These are phyloP conservation scores for Deinandra increscens DNA, from an alignment of 129 eudicot genomes.

Conservation along the genomic window DNA sequence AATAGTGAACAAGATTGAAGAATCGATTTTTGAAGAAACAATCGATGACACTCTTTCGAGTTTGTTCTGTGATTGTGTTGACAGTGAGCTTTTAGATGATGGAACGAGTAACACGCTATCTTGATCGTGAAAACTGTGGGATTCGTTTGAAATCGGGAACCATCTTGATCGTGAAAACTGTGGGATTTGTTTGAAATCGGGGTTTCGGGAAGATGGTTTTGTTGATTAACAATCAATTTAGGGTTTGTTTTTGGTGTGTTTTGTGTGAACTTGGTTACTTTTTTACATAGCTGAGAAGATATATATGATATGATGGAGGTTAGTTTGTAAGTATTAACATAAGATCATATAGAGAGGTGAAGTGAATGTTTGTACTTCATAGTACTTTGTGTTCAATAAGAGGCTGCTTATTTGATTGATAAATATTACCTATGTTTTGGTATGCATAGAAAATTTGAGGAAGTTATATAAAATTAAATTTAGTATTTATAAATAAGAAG, in stretches of 20 bases:
- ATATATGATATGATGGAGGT: conserved; percentile 26
- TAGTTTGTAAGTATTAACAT: conserved; percentile 31
- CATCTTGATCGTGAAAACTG: no score
- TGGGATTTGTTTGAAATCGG: conserved; percentile 1
- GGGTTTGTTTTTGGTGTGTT: conserved; percentile 41
- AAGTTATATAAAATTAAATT: no score
- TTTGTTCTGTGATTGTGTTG: conserved; percentile 18
- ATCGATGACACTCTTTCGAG: conserved; percentile 58
- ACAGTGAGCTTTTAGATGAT: conserved; percentile 26
- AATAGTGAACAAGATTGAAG: conserved; percentile 54
- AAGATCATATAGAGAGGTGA: conserved; percentile 29
- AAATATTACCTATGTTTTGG: not conserved
- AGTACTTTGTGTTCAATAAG: conserved; percentile 15
- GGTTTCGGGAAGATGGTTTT: conserved; percentile 18
- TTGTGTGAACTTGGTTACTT: conserved; percentile 32
- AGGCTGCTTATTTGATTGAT: conserved; percentile 2
- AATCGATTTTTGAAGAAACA: conserved; percentile 52
- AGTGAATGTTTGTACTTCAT: conserved; percentile 18
- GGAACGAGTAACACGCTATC: not conserved
- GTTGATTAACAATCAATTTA: conserved; percentile 20
- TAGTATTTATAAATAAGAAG: no score
- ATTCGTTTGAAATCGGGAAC: not conserved
- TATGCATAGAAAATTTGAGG: no score
- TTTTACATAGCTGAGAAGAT: conserved; percentile 32
- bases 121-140: conserved; percentile 2